Evolutionary conservation across 2,329 filamentous ascomycete species (phyloP).

Genomic region (Aspergillus pseudoglaucus): DNA sequence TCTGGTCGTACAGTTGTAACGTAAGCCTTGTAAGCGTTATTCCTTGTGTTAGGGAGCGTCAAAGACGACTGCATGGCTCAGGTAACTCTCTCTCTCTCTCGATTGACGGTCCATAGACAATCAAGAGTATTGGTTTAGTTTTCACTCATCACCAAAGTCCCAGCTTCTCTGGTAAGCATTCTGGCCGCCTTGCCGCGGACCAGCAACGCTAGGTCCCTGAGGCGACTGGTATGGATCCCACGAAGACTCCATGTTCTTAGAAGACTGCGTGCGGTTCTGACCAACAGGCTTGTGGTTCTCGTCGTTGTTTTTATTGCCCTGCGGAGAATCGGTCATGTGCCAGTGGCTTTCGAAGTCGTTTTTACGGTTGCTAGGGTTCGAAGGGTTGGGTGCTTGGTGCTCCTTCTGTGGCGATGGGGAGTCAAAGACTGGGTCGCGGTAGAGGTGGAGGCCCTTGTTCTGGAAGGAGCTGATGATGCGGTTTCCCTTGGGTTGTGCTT

Average conservation of each 20-base stretch:
- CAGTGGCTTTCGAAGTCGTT: slow-evolving; percentile 78
- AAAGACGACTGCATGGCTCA: no score
- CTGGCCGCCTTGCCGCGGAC: slow-evolving; percentile 17
- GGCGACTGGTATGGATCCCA: slow-evolving; percentile 39
- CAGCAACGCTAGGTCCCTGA: slow-evolving; percentile 21
- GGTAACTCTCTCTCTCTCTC: no score
- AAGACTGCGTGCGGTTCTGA: slow-evolving; percentile 60
- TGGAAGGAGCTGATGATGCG: slow-evolving; percentile 45
- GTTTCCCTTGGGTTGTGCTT: slow-evolving; percentile 41
- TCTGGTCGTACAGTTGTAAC: no score
- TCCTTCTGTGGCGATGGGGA: slow-evolving; percentile 43
- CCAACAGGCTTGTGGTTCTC: slow-evolving; percentile 42
- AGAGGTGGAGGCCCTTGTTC: slow-evolving; percentile 65
- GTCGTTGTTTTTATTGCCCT: slow-evolving; percentile 26
- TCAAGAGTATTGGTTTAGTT: not conserved
- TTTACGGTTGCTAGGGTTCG: slow-evolving; percentile 56
- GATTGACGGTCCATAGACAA: no score
- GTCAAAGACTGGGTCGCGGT: slow-evolving; percentile 63
- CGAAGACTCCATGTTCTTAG: slow-evolving; percentile 65
- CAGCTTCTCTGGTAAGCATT: slow-evolving; percentile 34
- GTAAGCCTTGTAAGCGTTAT: no score
- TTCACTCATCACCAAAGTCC: slow-evolving; percentile 24
- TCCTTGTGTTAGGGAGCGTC: no score
- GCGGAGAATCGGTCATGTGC: slow-evolving; percentile 57
- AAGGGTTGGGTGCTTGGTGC: slow-evolving; percentile 50